Base-by-base conservation (phyloP, 441 rosid genomes). In the Pelargonium australe region DNA sequence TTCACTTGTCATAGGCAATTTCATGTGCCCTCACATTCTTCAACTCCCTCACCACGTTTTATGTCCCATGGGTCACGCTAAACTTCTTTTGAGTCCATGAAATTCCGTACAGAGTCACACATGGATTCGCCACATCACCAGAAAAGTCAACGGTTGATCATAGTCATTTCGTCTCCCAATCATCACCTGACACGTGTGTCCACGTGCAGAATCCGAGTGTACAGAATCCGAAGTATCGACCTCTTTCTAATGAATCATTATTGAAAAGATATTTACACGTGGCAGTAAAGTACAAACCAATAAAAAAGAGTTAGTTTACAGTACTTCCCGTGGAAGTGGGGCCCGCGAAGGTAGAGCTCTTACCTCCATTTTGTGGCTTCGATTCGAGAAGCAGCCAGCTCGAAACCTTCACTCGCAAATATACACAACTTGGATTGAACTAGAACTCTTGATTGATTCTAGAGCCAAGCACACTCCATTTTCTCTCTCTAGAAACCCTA, bases 401-500 rank as follows among this genome's bases (percentile, higher is more conserved):
- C 51, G 51, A 45, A 45, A 45, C 51, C 51, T 45, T 45, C 51
- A 45, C 51, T 45, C n/a, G 51, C 51, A 45, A 45, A 45, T 8
- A 45, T 45, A 45, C 51, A 45, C 51, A 45, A 34, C 40, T 34
- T 45, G n/a, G n/a, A 45, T 10, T 45, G 0, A 13, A 45, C 51
- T 45, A 5, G 0, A 45, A 45, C n/a, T 45, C 12, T 45, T 45
- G 51, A 13, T 28, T 28, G 31, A 28, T 28, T 28, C 31, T 3
- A 28, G 7, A 7, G 1, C 47, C 12, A 44, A 44, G 12, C 51
- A 45, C 51, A 13, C 51, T 45, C 51, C 40, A 10, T 7, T 44
- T 23, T 41, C 65, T 58, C 34, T 0, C 69, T 64, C 68, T 19
- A 16, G 5, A 55, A 63, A 43, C 9, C 73, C 9, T 3, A 49